Evolutionary conservation across 2,329 filamentous ascomycete genomes (phyloP), one percentile per base, ranked within the genome.

Genomic region (Paracamarosporium sp.): DNA sequence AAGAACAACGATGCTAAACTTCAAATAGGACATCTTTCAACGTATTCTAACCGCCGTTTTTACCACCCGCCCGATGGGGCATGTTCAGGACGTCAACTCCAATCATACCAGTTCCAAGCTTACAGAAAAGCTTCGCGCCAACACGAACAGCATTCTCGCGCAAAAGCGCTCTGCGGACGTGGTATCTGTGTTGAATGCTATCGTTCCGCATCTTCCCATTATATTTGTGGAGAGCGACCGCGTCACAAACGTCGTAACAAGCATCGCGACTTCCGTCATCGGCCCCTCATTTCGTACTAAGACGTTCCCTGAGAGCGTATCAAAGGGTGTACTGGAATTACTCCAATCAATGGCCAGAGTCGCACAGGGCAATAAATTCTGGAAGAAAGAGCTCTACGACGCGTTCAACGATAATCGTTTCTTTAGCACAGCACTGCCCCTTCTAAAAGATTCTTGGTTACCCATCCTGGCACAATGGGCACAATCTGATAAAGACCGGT

Each of bases 1-100:
- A 5, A 9, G 2, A 5, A 31, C 6, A 15, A 20, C 36, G 11
- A 50, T 61, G 55, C 64, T 76, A 55, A 76, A 59, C 15, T 33
- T 33, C 43, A 7, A 28, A 11, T 62, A 96, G 90, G 95, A 99
- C 69, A 84, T 97, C 1, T 96, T 98, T 72, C 83, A 95, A 12
- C 86, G 93, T 15, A 85, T 99, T 1, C 83, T 99, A 13, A 91
- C 93, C 3, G 95, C 94, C n/a, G 90, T 96, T 2, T 97, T 98
- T 73, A 97, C 95, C 0, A 96, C 92, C 8, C 87, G 92, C 38
- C 92, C 93, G 1, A 83, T 92, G 64, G 88, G 87, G 2, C 90
- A 92, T 64, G 79, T 87, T 0, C 89, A 86, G 57, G 84, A 91
- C 36, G 69, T 72, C 12, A 74, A 40, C n/a, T 40, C 36, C n/a